Percentiles rank a stretch among this genome's conserved stretches.
Evolutionary conservation across 306 rosid genomes (phyloP).

Genomic region (Quercus gilva): DNA sequence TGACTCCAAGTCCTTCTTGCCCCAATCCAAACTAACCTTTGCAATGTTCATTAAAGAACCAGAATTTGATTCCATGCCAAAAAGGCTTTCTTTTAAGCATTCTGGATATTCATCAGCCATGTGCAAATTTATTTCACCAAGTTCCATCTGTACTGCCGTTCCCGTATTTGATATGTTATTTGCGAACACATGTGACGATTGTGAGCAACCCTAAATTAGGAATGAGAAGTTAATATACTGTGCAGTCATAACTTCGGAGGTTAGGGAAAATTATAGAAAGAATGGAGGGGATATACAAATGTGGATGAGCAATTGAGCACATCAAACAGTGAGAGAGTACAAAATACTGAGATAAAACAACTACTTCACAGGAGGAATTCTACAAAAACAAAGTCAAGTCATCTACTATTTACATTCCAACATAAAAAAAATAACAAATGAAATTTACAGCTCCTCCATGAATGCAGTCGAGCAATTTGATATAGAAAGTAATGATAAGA

Average conservation of each 20-base stretch:
- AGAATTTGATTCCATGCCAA: conserved; percentile 85
- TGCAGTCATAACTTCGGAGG: conserved; percentile 13
- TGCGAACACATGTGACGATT: conserved; percentile 84
- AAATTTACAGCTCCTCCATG: background rate
- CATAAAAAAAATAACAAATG: background rate
- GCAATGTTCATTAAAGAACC: conserved; percentile 83
- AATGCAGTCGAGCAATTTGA: background rate
- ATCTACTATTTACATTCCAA: background rate
- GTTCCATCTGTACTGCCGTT: conserved; percentile 77
- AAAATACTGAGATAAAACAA: conserved; percentile 17
- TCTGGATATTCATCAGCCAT: conserved; percentile 93
- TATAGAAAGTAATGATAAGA: background rate
- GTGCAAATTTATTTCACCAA: conserved; percentile 91
- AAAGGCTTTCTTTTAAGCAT: conserved; percentile 80
- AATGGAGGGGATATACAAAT: background rate
- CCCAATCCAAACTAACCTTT: conserved; percentile 94
- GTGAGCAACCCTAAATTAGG: conserved; percentile 79
- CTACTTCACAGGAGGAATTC: background rate
- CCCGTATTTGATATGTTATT: conserved; percentile 84
- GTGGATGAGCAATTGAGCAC: conserved; percentile 5
- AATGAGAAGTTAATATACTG: conserved; percentile 26
- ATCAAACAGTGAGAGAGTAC: conserved; percentile 3
- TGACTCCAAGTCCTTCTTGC: conserved; percentile 76
- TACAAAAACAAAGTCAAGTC: background rate
- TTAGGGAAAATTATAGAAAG: conserved; percentile 4